Evolutionary conservation across 2,329 filamentous ascomycete genomes (phyloP), one percentile per base, ranked within the genome.

Genomic region (Diaporthe aspalathi): DNA sequence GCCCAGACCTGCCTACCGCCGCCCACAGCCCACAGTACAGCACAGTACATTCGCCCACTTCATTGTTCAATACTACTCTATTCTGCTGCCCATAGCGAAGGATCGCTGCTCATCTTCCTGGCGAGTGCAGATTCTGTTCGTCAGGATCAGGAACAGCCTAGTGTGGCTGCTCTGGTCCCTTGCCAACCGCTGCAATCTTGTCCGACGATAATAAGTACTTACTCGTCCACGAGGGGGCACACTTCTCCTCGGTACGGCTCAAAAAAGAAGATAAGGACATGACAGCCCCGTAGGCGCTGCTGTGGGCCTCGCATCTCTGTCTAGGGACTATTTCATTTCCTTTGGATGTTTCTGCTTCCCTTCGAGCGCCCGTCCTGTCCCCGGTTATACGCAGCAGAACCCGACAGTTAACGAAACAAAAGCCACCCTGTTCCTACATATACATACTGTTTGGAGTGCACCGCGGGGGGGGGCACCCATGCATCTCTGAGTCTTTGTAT

Each of bases 401-500:
- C 60, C 43, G 43, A 49, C 43, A 49, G 24, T 24, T 63, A 49
- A 63, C 27, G 20, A n/a, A 35, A 35, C 32, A 5, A 60, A 68
- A 35, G 56, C 63, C 54, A 29, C 70, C 54, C 49, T 50, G 52
- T 45, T 65, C 35, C 40, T 43, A n/a, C n/a, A n/a, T n/a, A n/a
- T n/a, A n/a, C n/a, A n/a, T n/a, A 16, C 54, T 73, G 57, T 69
- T 52, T 65, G 62, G 40, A 49, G 54, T 49, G 32, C 40, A 24
- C 50, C 49, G 63, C 68, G 49, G 57, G 68, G 71, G 56, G 60
- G 20, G n/a, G n/a, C n/a, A 71, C 52, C 68, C 71, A 68, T 73
- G 69, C 35, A 38, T 32, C 62, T 67, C 45, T 56, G 60, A 56
- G 70, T 63, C 70, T 43, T 67, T 54, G 67, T 38, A 70, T 63